Conservation (phyloP, 768 basidiomycete genomes). For the Tubosaeta sp. region DNA sequence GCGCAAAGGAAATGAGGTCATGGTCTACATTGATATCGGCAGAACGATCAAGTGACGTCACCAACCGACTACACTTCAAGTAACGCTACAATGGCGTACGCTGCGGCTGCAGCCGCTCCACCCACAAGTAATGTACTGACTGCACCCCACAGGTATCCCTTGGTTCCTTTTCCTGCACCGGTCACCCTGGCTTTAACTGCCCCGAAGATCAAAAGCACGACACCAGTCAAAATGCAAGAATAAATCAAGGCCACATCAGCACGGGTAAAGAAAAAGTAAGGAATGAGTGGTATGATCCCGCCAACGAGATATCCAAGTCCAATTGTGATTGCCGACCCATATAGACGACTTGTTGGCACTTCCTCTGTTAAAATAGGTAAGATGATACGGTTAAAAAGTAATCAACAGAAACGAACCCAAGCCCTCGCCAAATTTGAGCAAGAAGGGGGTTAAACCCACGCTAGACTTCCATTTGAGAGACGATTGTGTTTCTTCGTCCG, state of each 20-base stretch:
- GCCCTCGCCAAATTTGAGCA: conserved; percentile 95
- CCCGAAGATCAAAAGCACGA: conserved; percentile 87
- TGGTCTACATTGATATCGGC: not conserved
- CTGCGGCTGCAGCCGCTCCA: conserved; percentile 80
- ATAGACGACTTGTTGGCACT: conserved; percentile 77
- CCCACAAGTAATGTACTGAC: conserved; percentile 85
- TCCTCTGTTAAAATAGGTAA: conserved; percentile 56
- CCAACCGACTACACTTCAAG: conserved; percentile 34
- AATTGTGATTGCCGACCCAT: conserved; percentile 91
- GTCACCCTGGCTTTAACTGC: conserved; percentile 86
- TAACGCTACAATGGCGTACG: conserved; percentile 53
- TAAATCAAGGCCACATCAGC: conserved; percentile 69
- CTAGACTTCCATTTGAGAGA: conserved; percentile 64
- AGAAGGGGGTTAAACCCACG: conserved; percentile 86
- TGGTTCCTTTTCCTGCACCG: conserved; percentile 61
- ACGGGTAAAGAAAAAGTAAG: conserved; percentile 82
- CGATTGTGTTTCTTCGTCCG: conserved; percentile 52
- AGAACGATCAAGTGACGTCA: not conserved
- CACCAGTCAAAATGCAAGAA: conserved; percentile 75
- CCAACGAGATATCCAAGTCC: conserved; percentile 92
- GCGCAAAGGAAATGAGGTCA: too few species aligned
- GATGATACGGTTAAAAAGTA: not conserved
- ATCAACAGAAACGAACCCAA: conserved; percentile 50
- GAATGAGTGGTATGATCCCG: conserved; percentile 87
- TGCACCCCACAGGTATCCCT: conserved; percentile 84